Percentiles rank a stretch among this genome's conserved stretches.
phyloP scores from a whole-genome alignment of 2,329 filamentous ascomycete species.

The Trichoderma endophyticum region DNA sequence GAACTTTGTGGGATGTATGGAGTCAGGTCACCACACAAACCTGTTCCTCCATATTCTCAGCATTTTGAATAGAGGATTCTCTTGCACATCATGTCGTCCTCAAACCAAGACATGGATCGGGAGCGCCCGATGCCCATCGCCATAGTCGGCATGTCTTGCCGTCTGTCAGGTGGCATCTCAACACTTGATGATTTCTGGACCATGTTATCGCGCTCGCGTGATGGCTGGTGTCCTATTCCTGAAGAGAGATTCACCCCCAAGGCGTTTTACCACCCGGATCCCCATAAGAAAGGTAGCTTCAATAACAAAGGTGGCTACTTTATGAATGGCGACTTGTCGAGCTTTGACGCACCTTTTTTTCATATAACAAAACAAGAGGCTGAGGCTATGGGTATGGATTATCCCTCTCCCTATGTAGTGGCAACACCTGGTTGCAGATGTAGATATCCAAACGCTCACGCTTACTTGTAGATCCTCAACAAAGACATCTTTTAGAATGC shows the following conservation, averaged over 20 bases:
- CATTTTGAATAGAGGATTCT: not conserved
- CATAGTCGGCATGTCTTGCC: constrained; percentile 48
- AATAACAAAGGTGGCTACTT: constrained; percentile 40
- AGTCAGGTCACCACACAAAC: not conserved
- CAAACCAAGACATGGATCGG: not conserved
- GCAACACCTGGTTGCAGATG: not conserved
- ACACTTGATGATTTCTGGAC: constrained; percentile 45
- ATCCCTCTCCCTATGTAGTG: not conserved
- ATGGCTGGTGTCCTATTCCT: constrained; percentile 42
- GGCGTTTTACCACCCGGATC: constrained; percentile 42
- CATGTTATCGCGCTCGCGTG: constrained; percentile 39
- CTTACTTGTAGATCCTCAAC: constrained; percentile 44
- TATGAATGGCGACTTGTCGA: constrained; percentile 43
- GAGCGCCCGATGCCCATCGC: constrained; percentile 36
- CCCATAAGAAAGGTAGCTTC: constrained; percentile 40
- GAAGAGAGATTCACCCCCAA: constrained; percentile 46
- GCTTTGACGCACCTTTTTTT: constrained; percentile 53
- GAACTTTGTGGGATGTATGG: not conserved
- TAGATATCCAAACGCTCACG: not conserved
- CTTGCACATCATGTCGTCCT: not conserved
- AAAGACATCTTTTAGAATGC: constrained; percentile 51
- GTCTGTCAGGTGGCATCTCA: constrained; percentile 42
- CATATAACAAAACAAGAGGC: constrained; percentile 50
- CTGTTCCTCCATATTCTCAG: not conserved
- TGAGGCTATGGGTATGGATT: constrained; percentile 40